Conservation (phyloP, 1,139 yeast species). For the Scheffersomyces cryptocercus region DNA sequence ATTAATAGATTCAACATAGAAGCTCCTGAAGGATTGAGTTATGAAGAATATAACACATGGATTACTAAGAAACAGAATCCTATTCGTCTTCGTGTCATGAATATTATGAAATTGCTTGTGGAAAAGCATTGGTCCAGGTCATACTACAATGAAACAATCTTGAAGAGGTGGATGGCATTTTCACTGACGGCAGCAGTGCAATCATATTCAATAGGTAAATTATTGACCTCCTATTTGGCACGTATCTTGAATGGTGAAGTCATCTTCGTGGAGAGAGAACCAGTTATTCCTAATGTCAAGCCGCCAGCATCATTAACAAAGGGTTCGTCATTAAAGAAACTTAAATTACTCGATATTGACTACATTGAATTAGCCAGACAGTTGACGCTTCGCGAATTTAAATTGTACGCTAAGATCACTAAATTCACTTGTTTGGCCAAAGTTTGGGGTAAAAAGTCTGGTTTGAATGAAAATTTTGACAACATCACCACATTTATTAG, state of each 20-base stretch:
- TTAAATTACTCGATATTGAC: slow-evolving; percentile 67
- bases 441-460: slow-evolving; percentile 74
- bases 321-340: slow-evolving; percentile 35
- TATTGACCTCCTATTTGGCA: slow-evolving; percentile 25
- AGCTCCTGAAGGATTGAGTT: slow-evolving; percentile 87
- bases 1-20: slow-evolving; percentile 67
- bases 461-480: slow-evolving; percentile 52
- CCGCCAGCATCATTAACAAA: slow-evolving; percentile 47
- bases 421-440: slow-evolving; percentile 78
- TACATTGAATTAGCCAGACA: slow-evolving; percentile 82
- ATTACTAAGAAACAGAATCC: slow-evolving; percentile 67
- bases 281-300: slow-evolving; percentile 28
- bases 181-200: slow-evolving; percentile 51
- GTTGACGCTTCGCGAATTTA: slow-evolving; percentile 76
- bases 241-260: slow-evolving; percentile 33
- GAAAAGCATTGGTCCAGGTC: slow-evolving; percentile 79
- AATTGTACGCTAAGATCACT: slow-evolving; percentile 64
- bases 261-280: slow-evolving; percentile 32
- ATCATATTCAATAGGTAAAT: slow-evolving; percentile 37
- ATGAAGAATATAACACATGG: slow-evolving; percentile 84
- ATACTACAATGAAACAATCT: slow-evolving; percentile 51
- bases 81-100: slow-evolving; percentile 67
- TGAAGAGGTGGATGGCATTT: slow-evolving; percentile 58
- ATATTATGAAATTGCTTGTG: slow-evolving; percentile 68
- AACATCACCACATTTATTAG: slow-evolving; percentile 67